phyloP scores from a whole-genome alignment of 805 yeast genomes.

The Yarrowia deformans region DNA sequence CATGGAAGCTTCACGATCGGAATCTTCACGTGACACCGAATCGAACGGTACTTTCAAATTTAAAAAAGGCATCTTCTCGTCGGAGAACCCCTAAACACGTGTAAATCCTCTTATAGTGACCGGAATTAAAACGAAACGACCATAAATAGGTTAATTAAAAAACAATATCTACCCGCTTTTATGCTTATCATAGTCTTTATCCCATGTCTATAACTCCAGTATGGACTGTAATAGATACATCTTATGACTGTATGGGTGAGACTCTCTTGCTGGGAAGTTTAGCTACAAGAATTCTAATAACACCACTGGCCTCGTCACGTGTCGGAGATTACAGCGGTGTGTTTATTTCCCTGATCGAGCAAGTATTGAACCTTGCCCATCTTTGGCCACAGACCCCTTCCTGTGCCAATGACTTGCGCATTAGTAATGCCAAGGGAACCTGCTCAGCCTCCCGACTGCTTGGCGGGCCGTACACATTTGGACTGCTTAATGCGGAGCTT shows the following conservation, averaged over 20 bases:
- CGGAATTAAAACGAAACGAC: slow-evolving; percentile 11
- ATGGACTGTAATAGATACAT: not conserved
- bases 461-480: slow-evolving; percentile 7
- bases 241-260: not conserved
- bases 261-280: not conserved
- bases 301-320: not conserved
- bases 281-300: not conserved
- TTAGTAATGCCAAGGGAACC: slow-evolving; percentile 9
- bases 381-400: not conserved
- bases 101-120: accelerated
- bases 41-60: not conserved
- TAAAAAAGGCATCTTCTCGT: no score
- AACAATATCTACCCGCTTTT: not conserved
- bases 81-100: not conserved
- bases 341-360: not conserved
- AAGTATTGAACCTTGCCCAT: not conserved
- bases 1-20: no score
- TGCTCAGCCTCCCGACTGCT: slow-evolving; percentile 8
- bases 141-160: not conserved
- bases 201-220: not conserved
- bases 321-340: not conserved
- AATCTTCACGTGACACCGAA: slow-evolving; percentile 1
- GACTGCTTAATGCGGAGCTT: not conserved
- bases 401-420: not conserved
- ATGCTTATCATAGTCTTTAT: slow-evolving; percentile 1